Percentiles rank a stretch among this genome's conserved stretches.
Conservation (phyloP, 192 early-diverging fungal species). For the Podila minutissima region DNA sequence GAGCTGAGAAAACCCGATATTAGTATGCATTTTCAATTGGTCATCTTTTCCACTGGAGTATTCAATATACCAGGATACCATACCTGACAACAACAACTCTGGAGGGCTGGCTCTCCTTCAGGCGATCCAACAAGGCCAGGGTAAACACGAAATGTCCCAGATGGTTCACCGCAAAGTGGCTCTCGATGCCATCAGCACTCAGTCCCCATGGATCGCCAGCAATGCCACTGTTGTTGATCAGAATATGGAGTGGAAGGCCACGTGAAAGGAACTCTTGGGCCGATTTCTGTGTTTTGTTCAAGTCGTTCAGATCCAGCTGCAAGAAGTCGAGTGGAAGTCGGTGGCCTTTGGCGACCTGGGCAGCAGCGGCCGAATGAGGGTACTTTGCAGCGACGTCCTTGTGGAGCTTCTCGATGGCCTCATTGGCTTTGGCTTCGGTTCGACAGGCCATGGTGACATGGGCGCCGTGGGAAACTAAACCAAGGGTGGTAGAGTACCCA, state of each 20-base stretch:
- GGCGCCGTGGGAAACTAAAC: constrained; percentile 6
- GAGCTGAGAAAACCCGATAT: background rate
- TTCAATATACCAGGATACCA: background rate
- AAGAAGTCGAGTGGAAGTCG: constrained; percentile 8
- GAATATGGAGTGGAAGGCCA: constrained; percentile 53
- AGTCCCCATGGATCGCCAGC: constrained; percentile 5
- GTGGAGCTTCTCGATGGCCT: constrained; percentile 9
- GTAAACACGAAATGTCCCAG: constrained; percentile 49
- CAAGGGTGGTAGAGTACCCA: constrained; percentile 18
- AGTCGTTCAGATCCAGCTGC: constrained; percentile 9
- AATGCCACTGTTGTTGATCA: constrained; percentile 11
- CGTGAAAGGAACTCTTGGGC: constrained; percentile 39
- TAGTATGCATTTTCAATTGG: background rate
- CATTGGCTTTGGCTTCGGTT: constrained; percentile 1
- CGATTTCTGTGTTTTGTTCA: background rate
- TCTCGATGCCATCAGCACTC: constrained; percentile 38
- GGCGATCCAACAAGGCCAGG: constrained; percentile 16
- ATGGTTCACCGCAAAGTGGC: constrained; percentile 55
- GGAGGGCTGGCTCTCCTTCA: constrained; percentile 33
- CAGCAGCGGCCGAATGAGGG: background rate
- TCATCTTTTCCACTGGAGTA: background rate
- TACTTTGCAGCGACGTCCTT: constrained; percentile 3
- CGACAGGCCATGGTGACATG: constrained; percentile 10
- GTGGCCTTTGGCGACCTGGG: background rate
- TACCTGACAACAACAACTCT: constrained; percentile 54